Percentiles rank a stretch among this genome's conserved stretches.
phyloP scores from a whole-genome alignment of 768 basidiomycete species.

The Candolleomyces aberdarensis region DNA sequence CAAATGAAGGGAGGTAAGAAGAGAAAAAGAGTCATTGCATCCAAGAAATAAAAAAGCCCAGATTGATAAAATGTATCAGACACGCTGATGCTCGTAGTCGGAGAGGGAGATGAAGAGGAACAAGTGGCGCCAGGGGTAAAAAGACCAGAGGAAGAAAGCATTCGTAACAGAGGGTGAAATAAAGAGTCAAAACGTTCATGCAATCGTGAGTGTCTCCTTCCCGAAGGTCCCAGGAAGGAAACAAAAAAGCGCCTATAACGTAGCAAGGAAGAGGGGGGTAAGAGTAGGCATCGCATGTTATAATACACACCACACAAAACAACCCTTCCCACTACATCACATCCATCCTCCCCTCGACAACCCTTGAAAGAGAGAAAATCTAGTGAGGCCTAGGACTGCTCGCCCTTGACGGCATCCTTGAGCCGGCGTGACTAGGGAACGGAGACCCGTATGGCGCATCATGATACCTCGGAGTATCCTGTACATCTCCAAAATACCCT shows the following conservation, averaged over 20 bases:
- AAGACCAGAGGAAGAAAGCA: background rate
- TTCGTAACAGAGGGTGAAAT: background rate
- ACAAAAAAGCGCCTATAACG: background rate
- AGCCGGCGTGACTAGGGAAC: background rate
- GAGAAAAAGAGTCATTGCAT: background rate
- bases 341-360: background rate
- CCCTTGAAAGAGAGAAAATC: background rate
- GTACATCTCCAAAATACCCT: background rate
- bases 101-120: background rate
- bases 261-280: no score
- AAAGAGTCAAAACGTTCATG: slow-evolving; percentile 1
- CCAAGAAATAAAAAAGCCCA: background rate
- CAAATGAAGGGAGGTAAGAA: background rate
- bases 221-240: background rate
- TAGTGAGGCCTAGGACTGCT: background rate
- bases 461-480: background rate
- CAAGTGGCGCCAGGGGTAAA: background rate
- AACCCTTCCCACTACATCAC: background rate
- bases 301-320: no score
- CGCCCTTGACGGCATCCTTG: background rate
- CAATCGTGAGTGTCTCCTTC: background rate
- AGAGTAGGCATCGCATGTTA: no score
- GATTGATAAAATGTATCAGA: background rate
- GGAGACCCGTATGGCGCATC: background rate
- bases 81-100: background rate